These are phyloP conservation scores for Gilbertella persicaria DNA, from an alignment of 371 early-diverging fungal genomes.

Conservation along the genomic window DNA sequence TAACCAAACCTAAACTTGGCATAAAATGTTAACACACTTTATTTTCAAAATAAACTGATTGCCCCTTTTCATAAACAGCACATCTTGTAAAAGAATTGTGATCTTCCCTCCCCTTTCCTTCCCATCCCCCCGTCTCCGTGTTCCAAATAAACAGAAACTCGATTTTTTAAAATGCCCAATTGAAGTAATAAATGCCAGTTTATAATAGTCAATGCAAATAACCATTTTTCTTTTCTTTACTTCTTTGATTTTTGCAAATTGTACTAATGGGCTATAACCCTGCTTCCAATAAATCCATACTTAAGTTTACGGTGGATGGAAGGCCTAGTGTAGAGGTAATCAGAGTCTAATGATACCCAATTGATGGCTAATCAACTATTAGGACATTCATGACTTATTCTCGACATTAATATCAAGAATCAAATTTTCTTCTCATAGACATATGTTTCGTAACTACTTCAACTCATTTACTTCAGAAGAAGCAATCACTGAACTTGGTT, in stretches of 20 bases:
- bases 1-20: too few relatives aligned
- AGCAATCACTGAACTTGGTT: constrained; percentile 37
- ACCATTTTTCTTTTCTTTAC: neutral
- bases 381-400: constrained; percentile 30
- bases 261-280: neutral
- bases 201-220: too few relatives aligned
- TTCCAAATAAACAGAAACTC: too few relatives aligned
- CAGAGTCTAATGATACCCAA: neutral
- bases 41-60: too few relatives aligned
- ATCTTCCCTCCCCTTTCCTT: too few relatives aligned
- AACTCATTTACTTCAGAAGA: constrained; percentile 53
- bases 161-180: too few relatives aligned
- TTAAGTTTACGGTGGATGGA: constrained; percentile 39
- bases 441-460: constrained; percentile 39
- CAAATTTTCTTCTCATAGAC: constrained; percentile 20
- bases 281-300: constrained; percentile 26
- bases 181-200: too few relatives aligned
- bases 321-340: constrained; percentile 37
- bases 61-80: too few relatives aligned
- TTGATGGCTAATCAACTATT: neutral
- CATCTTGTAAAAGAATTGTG: too few relatives aligned
- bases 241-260: neutral
- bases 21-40: too few relatives aligned
- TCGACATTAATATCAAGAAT: constrained; percentile 16
- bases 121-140: too few relatives aligned